These are phyloP conservation scores for Xylaria bambusicola DNA, from an alignment of 495 filamentous ascomycete genomes.

Conservation along the genomic window DNA sequence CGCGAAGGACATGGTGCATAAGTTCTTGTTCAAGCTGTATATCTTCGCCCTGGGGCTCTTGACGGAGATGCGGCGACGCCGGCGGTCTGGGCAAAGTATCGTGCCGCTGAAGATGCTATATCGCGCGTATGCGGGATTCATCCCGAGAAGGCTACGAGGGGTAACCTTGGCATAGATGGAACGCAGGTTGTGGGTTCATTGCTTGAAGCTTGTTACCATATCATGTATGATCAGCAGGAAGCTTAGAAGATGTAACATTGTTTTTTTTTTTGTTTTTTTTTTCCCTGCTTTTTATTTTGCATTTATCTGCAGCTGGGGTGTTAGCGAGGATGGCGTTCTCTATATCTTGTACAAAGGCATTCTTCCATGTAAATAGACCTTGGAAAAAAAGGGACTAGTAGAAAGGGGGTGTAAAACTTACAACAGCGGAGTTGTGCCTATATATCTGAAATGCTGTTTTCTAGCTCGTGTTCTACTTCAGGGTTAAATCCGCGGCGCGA, in stretches of 20 bases:
- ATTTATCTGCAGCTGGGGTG: background rate
- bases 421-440: background rate
- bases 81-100: conserved; percentile 1
- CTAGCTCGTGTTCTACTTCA: background rate
- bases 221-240: no score
- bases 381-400: background rate
- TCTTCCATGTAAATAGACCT: conserved; percentile 2
- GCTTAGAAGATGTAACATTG: no score
- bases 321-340: background rate
- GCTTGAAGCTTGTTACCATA: no score
- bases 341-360: no score
- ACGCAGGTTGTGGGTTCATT: no score
- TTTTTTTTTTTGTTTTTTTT: no score
- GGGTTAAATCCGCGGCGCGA: background rate
- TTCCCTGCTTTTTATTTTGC: background rate
- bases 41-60: conserved; percentile 47
- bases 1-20: conserved; percentile 79
- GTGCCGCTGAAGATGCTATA: background rate
- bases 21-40: conserved; percentile 70
- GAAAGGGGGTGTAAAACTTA: conserved; percentile 2
- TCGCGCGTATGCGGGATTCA: conserved; percentile 15
- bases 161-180: background rate
- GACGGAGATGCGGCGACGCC: conserved; percentile 22
- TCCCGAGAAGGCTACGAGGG: background rate
- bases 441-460: background rate